phyloP scores from a whole-genome alignment of 2,329 filamentous ascomycete species.

The Herpotrichia juniperi region DNA sequence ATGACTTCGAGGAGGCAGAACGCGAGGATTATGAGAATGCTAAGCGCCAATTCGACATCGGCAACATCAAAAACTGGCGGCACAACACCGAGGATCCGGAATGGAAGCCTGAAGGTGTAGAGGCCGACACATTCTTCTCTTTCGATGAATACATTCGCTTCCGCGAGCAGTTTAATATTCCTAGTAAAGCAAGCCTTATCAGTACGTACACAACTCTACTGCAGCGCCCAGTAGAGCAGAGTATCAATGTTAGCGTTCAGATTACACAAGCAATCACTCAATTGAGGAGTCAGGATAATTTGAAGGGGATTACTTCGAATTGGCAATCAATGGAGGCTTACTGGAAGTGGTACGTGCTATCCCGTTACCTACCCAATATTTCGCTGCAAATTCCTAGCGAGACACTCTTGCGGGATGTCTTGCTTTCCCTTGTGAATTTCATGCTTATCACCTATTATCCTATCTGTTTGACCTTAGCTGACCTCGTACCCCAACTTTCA shows the following conservation, averaged over 20 bases:
- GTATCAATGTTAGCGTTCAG: constrained; percentile 23
- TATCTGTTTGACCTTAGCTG: too few relatives aligned
- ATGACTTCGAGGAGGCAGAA: constrained; percentile 46
- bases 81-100: constrained; percentile 10
- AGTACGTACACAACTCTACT: constrained; percentile 26
- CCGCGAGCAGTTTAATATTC: constrained; percentile 21
- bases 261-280: constrained; percentile 28
- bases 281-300: constrained; percentile 23
- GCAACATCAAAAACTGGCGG: constrained; percentile 11
- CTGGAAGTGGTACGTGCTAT: constrained; percentile 45
- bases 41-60: constrained; percentile 36
- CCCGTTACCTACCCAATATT: too few relatives aligned
- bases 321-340: constrained; percentile 41
- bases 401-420: too few relatives aligned
- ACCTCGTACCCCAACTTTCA: too few relatives aligned
- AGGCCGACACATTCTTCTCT: constrained; percentile 31
- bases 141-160: constrained; percentile 31
- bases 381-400: too few relatives aligned
- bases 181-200: constrained; percentile 18
- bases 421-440: too few relatives aligned
- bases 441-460: too few relatives aligned
- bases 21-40: constrained; percentile 43
- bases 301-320: constrained; percentile 26
- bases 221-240: constrained; percentile 23
- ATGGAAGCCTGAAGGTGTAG: constrained; percentile 15